Evolutionary conservation across 306 rosid species (phyloP).

Genomic region (Carpinus viminea): DNA sequence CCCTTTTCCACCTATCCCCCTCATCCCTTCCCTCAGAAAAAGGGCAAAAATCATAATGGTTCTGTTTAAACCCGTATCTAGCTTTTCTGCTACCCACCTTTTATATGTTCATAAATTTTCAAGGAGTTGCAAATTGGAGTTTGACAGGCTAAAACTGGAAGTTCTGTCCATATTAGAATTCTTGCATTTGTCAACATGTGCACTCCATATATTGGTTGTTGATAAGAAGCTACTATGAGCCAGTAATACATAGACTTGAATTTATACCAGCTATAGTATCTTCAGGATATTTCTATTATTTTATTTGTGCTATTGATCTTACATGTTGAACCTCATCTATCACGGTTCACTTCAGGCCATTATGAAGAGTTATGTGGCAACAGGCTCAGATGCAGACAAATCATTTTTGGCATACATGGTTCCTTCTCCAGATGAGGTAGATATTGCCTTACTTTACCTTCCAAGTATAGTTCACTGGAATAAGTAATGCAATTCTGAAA

Average conservation of each 20-base stretch:
- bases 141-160: neutral
- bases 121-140: neutral
- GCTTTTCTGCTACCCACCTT: neutral
- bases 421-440: conserved; percentile 91
- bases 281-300: conserved; percentile 12
- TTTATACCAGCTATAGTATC: neutral
- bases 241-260: neutral
- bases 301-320: conserved; percentile 14
- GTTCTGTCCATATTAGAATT: neutral
- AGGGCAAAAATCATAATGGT: too few species aligned
- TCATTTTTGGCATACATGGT: conserved; percentile 92
- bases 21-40: too few species aligned
- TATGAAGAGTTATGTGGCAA: conserved; percentile 79
- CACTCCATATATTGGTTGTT: neutral
- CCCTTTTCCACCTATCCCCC: too few species aligned
- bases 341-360: conserved; percentile 62
- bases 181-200: neutral
- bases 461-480: neutral
- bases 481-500: conserved; percentile 20
- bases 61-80: neutral
- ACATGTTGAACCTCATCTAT: conserved; percentile 23
- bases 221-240: neutral
- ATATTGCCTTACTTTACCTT: conserved; percentile 6
- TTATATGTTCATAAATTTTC: neutral
- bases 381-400: conserved; percentile 67